These are phyloP conservation scores for Balakata baccata DNA, from an alignment of 345 rosid species.

Conservation along the genomic window DNA sequence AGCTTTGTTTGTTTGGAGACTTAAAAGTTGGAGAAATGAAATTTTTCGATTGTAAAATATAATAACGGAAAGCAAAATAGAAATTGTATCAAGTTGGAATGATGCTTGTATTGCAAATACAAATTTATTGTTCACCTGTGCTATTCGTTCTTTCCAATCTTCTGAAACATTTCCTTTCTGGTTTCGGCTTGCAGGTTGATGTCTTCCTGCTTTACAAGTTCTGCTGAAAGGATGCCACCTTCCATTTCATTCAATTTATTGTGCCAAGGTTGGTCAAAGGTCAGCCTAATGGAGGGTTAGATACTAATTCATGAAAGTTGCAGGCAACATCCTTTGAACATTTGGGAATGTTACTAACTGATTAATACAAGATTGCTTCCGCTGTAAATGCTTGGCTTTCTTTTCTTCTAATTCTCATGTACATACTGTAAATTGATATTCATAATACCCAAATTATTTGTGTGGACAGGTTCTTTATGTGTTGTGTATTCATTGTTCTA, in stretches of 20 bases:
- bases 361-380: constrained; percentile 34
- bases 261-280: constrained; percentile 16
- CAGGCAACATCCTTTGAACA: constrained; percentile 20
- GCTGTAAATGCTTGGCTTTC: constrained; percentile 31
- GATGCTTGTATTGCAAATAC: background rate
- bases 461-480: constrained; percentile 48
- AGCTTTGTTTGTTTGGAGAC: too few species aligned
- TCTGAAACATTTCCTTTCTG: constrained; percentile 2
- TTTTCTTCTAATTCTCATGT: constrained; percentile 49
- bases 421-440: constrained; percentile 65
- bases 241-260: constrained; percentile 2
- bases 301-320: constrained; percentile 38
- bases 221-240: constrained; percentile 1
- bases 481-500: constrained; percentile 63
- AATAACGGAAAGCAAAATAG: too few species aligned
- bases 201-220: constrained; percentile 14
- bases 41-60: background rate
- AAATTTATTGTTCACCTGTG: background rate
- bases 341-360: constrained; percentile 46
- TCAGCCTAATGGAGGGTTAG: constrained; percentile 32
- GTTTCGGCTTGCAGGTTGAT: constrained; percentile 47
- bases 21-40: too few species aligned
- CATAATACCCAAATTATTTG: constrained; percentile 40
- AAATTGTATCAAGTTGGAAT: background rate
- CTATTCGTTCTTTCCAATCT: background rate